Evolutionary conservation across 2,329 filamentous ascomycete species (phyloP).

Genomic region (Fusarium siculi): DNA sequence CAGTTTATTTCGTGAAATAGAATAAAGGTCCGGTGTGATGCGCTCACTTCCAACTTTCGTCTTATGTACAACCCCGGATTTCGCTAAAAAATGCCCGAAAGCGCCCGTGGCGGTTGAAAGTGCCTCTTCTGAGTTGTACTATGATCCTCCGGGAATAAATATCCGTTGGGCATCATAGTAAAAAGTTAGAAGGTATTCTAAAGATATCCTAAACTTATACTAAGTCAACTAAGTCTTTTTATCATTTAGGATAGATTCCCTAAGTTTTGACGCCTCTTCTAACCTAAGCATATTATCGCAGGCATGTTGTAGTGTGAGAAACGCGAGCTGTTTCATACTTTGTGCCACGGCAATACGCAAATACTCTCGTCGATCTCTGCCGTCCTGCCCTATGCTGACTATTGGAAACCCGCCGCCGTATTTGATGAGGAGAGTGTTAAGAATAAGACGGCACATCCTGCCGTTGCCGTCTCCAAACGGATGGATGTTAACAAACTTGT

Average conservation of each 20-base stretch:
- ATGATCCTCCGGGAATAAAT: not conserved
- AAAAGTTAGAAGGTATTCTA: not conserved
- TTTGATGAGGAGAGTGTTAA: slow-evolving; percentile 49
- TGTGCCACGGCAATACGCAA: not conserved
- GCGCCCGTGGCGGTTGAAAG: not conserved
- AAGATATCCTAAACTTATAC: not conserved
- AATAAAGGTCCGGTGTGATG: not conserved
- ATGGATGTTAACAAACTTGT: slow-evolving; percentile 49
- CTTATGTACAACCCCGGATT: not conserved
- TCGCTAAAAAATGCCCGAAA: not conserved
- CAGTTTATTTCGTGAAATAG: too few relatives aligned
- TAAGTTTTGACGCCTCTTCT: not conserved
- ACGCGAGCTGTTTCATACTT: not conserved
- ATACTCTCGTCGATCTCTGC: not conserved
- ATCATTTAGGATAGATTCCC: not conserved
- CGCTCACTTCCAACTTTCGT: not conserved
- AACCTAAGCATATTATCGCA: not conserved
- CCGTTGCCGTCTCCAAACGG: slow-evolving; percentile 53
- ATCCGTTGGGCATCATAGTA: not conserved
- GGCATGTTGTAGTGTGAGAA: not conserved
- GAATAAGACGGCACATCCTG: slow-evolving; percentile 46
- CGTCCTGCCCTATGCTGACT: not conserved
- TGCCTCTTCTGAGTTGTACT: not conserved
- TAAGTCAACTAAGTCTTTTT: not conserved
- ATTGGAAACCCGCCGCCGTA: not conserved